Evolutionary conservation across 1,139 yeast species (phyloP), one percentile per base, ranked within the genome.

Genomic region (Hansenula sp.): DNA sequence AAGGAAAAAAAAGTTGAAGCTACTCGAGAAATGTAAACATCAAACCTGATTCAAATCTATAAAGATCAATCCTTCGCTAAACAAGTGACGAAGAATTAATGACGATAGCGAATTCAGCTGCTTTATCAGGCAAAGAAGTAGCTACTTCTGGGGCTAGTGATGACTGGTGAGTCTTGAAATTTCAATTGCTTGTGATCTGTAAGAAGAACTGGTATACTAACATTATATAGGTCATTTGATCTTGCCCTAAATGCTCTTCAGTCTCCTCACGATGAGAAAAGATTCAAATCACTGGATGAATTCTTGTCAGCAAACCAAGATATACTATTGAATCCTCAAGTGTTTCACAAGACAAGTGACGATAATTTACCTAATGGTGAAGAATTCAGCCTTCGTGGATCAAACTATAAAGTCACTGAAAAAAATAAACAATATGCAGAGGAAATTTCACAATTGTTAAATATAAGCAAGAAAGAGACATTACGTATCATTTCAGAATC

Each of bases 401-500:
- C 39, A 6, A 36, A 32, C 6, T 44, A 38, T 34, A 39, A 30
- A 14, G 27, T 43, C 13, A 35, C 46, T 9, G 43, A 41, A 20
- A 21, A 26, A 12, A 32, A 37, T 13, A 46, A 36, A 34, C 39
- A 38, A 20, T 36, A 40, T 1, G 53, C 50, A 35, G 59, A 56
- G 28, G 71, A 70, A 14, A 48, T 73, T 16, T 10, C 71, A 12
- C 46, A 59, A 2, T 19, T 61, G 2, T 57, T 76, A 36, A 47
- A 56, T 0, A 39, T 74, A 12, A 73, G 70, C 44, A 52, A 55
- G 14, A 48, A 54, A 17, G 82, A 79, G 46, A 64, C 69, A 2
- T 57, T 75, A 17, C 61, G 83, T 48, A 61, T 77, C 11, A 64
- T 77, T 8, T 45, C 58, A 21, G 78, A 73, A 47, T 60, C 69